Conservation (phyloP, 2,329 filamentous ascomycete genomes). For the Diaporthe sp. region DNA sequence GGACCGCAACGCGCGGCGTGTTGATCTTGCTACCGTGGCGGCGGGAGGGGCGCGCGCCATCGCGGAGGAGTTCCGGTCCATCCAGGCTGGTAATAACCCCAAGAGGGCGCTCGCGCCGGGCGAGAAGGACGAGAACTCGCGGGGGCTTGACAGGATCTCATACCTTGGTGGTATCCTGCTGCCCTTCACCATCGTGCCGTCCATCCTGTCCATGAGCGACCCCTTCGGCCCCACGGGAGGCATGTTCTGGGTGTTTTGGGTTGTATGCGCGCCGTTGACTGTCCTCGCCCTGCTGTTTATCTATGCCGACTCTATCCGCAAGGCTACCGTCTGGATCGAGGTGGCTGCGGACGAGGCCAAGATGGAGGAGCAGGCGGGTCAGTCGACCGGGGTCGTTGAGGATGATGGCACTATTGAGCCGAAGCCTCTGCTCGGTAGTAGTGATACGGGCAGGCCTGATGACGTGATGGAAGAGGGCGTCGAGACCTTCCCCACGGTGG, state of each 20-base stretch:
- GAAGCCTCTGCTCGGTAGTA: neutral
- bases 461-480: conserved; percentile 12
- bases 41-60: neutral
- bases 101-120: conserved; percentile 34
- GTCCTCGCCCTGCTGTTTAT: conserved; percentile 58
- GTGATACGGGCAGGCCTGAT: neutral
- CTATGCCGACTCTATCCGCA: conserved; percentile 63
- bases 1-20: conserved; percentile 47
- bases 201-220: conserved; percentile 62
- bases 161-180: conserved; percentile 65
- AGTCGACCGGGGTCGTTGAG: neutral
- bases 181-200: conserved; percentile 62
- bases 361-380: conserved; percentile 20
- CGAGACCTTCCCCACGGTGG: conserved; percentile 16
- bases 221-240: conserved; percentile 57
- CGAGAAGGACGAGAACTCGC: conserved; percentile 51
- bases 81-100: neutral
- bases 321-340: conserved; percentile 62
- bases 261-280: conserved; percentile 55
- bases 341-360: conserved; percentile 47
- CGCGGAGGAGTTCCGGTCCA: conserved; percentile 12
- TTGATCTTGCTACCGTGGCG: conserved; percentile 42
- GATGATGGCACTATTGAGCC: conserved; percentile 1
- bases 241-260: conserved; percentile 66
- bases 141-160: conserved; percentile 61